phyloP scores from a whole-genome alignment of 1,284 basidiomycete species.

The Wallemia hederae region DNA sequence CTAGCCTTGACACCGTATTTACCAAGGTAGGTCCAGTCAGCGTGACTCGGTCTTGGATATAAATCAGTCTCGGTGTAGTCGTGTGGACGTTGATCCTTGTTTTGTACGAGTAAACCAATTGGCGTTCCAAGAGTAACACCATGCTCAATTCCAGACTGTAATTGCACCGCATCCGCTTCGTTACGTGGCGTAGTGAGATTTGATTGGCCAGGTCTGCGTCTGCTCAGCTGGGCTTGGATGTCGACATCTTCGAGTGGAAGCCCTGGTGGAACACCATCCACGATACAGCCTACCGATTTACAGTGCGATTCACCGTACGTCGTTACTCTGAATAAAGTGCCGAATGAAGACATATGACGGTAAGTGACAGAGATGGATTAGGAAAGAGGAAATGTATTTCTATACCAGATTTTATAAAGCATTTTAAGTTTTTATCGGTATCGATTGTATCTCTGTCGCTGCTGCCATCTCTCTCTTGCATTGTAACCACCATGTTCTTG shows the following conservation, averaged over 20 bases:
- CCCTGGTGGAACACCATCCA: conserved; percentile 87
- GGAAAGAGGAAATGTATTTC: neutral
- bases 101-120: conserved; percentile 78
- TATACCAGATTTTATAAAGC: neutral
- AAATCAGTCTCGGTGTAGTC: conserved; percentile 96
- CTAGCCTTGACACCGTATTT: conserved; percentile 96
- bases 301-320: conserved; percentile 98
- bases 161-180: conserved; percentile 78
- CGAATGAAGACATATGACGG: conserved; percentile 88
- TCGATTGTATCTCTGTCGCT: neutral
- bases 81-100: conserved; percentile 93
- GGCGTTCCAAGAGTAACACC: conserved; percentile 91
- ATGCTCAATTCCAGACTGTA: conserved; percentile 81
- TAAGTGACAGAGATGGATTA: neutral
- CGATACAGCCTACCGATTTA: conserved; percentile 82
- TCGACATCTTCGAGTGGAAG: conserved; percentile 39
- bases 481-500: neutral
- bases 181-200: conserved; percentile 94
- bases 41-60: conserved; percentile 88
- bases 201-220: conserved; percentile 81
- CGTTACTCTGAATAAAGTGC: conserved; percentile 65
- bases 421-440: neutral
- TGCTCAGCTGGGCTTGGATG: conserved; percentile 70
- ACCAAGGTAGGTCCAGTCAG: conserved; percentile 91
- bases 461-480: neutral